phyloP scores from a whole-genome alignment of 176 grass and related monocot species.

The Avena sativa region DNA sequence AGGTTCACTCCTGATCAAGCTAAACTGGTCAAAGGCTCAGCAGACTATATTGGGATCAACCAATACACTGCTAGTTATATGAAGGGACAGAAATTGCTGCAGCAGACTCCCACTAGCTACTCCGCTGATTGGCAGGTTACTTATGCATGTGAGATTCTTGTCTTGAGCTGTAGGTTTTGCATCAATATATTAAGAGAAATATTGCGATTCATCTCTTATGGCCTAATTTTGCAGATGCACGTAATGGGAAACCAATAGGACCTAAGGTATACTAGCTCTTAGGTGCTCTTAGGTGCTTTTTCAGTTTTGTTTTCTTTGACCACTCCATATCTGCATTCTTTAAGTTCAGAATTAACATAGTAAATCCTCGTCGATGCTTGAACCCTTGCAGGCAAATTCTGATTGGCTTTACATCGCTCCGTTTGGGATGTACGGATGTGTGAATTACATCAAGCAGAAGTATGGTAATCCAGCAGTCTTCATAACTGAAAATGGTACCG shows the following conservation, averaged over 20 bases:
- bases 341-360: not conserved
- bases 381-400: constrained; percentile 65
- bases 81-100: constrained; percentile 44
- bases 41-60: constrained; percentile 90
- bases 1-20: constrained; percentile 69
- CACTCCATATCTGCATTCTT: not conserved
- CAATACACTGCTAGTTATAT: constrained; percentile 87
- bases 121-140: constrained; percentile 76
- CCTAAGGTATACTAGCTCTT: constrained; percentile 54
- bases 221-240: constrained; percentile 51
- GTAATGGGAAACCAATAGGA: constrained; percentile 77
- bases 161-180: not conserved
- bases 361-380: constrained; percentile 9
- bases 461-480: constrained; percentile 69
- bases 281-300: not conserved
- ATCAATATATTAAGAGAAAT: not conserved
- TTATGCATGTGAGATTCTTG: constrained; percentile 52
- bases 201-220: not conserved
- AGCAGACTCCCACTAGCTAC: constrained; percentile 61
- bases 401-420: constrained; percentile 89
- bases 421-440: constrained; percentile 76
- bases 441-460: constrained; percentile 82
- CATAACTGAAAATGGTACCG: constrained; percentile 86
- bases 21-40: constrained; percentile 82
- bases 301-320: not conserved